Conservation (phyloP, 164 flowering plant species). For the Annona cherimola region DNA sequence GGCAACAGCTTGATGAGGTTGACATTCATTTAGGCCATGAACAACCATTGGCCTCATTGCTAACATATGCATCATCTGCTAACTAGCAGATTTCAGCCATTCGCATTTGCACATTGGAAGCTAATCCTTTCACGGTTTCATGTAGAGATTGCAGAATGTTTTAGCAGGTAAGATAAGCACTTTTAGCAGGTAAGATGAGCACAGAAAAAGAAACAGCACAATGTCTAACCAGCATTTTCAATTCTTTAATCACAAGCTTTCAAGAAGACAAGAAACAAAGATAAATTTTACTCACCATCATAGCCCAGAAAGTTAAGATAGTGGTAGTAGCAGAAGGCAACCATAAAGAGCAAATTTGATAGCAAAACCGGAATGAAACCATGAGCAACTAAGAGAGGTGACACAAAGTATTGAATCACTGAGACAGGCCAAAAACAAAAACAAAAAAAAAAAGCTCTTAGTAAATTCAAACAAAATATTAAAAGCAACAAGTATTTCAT, state of each 20-base stretch:
- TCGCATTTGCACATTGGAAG: no score
- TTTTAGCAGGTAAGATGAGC: no score
- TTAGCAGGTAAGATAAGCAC: no score
- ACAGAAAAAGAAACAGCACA: no score
- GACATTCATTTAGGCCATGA: no score
- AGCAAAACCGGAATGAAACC: constrained; percentile 81
- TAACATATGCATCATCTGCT: no score
- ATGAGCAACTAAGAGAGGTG: constrained; percentile 87
- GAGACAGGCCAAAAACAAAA: constrained; percentile 27
- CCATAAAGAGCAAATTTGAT: constrained; percentile 95
- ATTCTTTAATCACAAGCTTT: background rate
- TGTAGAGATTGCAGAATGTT: no score
- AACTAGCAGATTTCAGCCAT: no score
- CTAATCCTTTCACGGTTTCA: no score
- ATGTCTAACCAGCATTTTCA: background rate
- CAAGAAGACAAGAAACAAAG: background rate
- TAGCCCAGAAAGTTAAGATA: constrained; percentile 97
- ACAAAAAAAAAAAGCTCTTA: background rate
- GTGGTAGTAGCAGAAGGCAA: constrained; percentile 82
- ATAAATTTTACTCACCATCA: constrained; percentile 66
- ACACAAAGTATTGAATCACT: constrained; percentile 90
- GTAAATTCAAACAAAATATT: background rate
- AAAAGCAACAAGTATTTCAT: background rate
- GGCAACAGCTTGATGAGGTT: no score
- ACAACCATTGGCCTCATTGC: no score